Base-by-base conservation (phyloP, 106 monocot species). In the Dioscorea alata region DNA sequence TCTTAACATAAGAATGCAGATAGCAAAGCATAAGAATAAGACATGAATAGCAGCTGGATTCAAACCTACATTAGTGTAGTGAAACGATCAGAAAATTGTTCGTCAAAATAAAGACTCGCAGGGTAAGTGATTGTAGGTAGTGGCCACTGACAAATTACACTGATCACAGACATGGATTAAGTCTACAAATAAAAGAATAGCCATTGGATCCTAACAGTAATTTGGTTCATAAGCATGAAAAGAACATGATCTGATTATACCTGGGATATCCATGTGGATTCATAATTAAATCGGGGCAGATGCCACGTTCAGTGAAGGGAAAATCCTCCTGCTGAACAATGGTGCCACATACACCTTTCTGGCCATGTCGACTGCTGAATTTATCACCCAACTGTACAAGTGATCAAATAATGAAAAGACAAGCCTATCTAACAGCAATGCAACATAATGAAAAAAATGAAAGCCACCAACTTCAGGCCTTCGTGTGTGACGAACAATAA, bases 201-300 rank as follows among this genome's bases (percentile, higher is more conserved):
- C 42, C 10, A 42, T 42, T 42, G 42, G 42, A 10, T 42, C 4
- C 42, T 42, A 42, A 42, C 18, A 6, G 5, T 54, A 54, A 19
- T 54, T 54, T 18, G 54, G 54, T 3, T 54, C 18, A 54, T 8
- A 54, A 54, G 15, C 54, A 54, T 54, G 15, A 54, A 54, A 65
- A 33, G 9, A 33, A 65, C 48, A 17, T 28, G 28, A 33, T 56
- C 18, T 51, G 23, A 20, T 33, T 23, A 23, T 75, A 95, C 94
- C 94, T 96, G n/a, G 99, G 99, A 73, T 79, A 99, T 74, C 99
- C 99, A 87, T 99, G 99, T 13, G 99, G 99, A 68, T 99, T 99
- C 99, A 99, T 99, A 74, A 99, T 99, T 63, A 99, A 77, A 90
- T 99, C 99, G 66, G 99, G 99, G 69, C 99, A 99, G 57, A 99